Conservation (phyloP, 257 asterid species). For the Capsicum pubescens region DNA sequence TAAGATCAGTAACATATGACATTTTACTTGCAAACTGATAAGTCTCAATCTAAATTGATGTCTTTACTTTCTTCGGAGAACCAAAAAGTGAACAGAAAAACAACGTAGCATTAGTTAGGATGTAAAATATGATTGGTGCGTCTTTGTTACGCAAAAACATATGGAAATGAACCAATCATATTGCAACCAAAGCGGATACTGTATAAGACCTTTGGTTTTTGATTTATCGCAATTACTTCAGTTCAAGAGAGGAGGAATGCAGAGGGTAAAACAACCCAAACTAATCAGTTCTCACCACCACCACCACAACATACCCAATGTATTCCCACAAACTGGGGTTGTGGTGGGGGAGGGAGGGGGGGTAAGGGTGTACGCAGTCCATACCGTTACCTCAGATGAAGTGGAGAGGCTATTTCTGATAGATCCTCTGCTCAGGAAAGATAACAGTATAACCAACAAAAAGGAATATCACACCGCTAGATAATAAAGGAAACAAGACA, state of each 20-base stretch:
- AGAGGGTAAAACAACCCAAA: not conserved
- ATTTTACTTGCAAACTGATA: too few species aligned
- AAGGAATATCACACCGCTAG: too few species aligned
- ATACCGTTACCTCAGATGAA: too few species aligned
- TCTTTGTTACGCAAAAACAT: not conserved
- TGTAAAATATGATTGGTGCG: not conserved
- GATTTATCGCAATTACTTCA: not conserved
- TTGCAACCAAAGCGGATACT: not conserved
- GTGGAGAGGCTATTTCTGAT: too few species aligned
- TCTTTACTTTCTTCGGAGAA: conserved; percentile 6
- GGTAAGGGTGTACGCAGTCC: too few species aligned
- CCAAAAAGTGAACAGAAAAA: not conserved
- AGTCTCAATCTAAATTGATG: not conserved
- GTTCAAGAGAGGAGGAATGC: not conserved
- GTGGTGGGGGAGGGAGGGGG: too few species aligned
- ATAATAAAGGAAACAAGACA: too few species aligned
- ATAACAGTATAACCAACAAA: too few species aligned
- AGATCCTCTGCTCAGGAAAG: too few species aligned
- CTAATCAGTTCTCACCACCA: not conserved
- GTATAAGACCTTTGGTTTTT: not conserved
- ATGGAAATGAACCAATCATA: not conserved
- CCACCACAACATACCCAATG: too few species aligned
- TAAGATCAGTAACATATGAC: too few species aligned
- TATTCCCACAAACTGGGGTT: too few species aligned
- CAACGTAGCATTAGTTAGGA: not conserved